Evolutionary conservation across 805 yeast species (phyloP).

Genomic region (Cyberlindnera japonica): DNA sequence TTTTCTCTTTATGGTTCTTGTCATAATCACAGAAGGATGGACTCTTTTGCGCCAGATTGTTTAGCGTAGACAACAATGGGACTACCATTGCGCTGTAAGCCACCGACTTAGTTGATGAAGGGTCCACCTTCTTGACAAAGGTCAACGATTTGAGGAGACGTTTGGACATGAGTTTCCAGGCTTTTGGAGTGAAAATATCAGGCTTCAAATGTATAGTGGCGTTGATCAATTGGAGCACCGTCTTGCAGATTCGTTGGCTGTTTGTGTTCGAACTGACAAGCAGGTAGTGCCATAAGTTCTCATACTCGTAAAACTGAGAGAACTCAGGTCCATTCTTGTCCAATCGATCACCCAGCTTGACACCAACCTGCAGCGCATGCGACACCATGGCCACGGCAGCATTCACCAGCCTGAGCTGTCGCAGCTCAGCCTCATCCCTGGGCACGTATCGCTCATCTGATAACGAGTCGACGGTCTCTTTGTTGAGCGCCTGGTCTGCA

Average conservation of each 20-base stretch:
- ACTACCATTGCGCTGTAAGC: slow-evolving; percentile 45
- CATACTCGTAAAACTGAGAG: slow-evolving; percentile 36
- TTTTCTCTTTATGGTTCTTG: slow-evolving; percentile 42
- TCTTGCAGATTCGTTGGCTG: slow-evolving; percentile 40
- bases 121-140: slow-evolving; percentile 27
- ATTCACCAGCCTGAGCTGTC: slow-evolving; percentile 55
- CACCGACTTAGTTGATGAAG: slow-evolving; percentile 32
- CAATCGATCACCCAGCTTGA: slow-evolving; percentile 18
- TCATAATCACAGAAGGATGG: slow-evolving; percentile 52
- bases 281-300: slow-evolving; percentile 43
- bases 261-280: slow-evolving; percentile 31
- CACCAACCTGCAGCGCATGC: slow-evolving; percentile 27
- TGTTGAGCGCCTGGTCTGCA: slow-evolving; percentile 45
- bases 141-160: slow-evolving; percentile 32
- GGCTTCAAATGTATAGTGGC: slow-evolving; percentile 28
- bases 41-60: slow-evolving; percentile 41
- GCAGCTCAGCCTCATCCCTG: slow-evolving; percentile 60
- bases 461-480: slow-evolving; percentile 59
- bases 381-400: slow-evolving; percentile 48
- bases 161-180: slow-evolving; percentile 32
- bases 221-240: slow-evolving; percentile 37
- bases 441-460: slow-evolving; percentile 72
- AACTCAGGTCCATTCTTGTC: slow-evolving; percentile 24
- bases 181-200: slow-evolving; percentile 20
- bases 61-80: slow-evolving; percentile 46